Conservation (phyloP, 2,329 filamentous ascomycete species). For the Fusarium globosum region DNA sequence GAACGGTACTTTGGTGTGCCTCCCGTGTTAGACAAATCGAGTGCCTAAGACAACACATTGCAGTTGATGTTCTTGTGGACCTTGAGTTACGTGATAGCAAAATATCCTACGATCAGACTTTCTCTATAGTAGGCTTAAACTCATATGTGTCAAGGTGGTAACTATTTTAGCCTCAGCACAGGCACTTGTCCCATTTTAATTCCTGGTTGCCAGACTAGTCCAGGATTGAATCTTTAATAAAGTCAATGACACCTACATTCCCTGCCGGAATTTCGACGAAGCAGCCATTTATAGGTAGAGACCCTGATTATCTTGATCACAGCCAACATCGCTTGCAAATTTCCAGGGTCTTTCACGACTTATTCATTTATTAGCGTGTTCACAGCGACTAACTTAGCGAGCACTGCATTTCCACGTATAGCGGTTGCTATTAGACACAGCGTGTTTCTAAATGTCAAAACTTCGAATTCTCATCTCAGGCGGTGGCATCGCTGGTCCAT, state of each 20-base stretch:
- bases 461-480: slow-evolving; percentile 62
- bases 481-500: slow-evolving; percentile 58
- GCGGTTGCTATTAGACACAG: background rate
- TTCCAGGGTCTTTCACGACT: background rate
- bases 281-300: background rate
- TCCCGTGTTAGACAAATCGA: no score
- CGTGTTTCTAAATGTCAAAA: slow-evolving; percentile 20
- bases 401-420: no score
- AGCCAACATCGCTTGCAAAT: background rate
- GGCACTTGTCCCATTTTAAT: slow-evolving; percentile 2
- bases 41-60: no score
- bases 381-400: background rate
- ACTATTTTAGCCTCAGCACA: background rate
- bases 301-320: background rate
- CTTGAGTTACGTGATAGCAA: background rate
- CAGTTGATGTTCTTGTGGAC: background rate
- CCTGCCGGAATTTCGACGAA: background rate
- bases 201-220: background rate
- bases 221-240: background rate
- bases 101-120: background rate
- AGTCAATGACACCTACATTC: slow-evolving; percentile 29
- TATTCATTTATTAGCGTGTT: background rate
- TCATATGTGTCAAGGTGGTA: background rate
- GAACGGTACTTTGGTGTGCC: background rate
- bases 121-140: background rate